Evolutionary conservation across 2,329 filamentous ascomycete genomes (phyloP), one percentile per base, ranked within the genome.

Genomic region (Cladosporium sp.): DNA sequence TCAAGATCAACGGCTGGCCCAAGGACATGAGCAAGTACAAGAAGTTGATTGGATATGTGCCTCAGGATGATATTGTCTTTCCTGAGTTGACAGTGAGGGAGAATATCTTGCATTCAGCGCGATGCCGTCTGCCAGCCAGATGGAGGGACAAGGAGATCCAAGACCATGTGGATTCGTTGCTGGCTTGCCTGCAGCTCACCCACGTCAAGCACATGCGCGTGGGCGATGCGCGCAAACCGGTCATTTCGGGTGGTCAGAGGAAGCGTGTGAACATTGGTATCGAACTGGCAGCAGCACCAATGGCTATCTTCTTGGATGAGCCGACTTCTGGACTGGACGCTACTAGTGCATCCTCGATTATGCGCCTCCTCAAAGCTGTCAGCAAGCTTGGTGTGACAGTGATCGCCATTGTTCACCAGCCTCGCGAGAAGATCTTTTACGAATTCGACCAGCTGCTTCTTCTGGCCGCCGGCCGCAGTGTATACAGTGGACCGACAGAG

Each of bases 41-140:
- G 63, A 80, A 82, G 60, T 68, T 82, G 51, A 80, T 83, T 20
- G 80, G 80, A 18, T 83, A 82, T 53, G 80, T 84, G 3, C 80
- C 80, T 1, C 80, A 84, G 57, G 78, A 83, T 54, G 81, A 83
- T 60, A 73, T 83, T 20, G 73, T 83, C 3, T 69, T 82, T 8
- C 76, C 79, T 0, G 78, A 84, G 59, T 64, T 84, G 40, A 84
- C 80, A 0, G 80, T 84, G 4, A 74, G 75, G 44, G 81, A 84
- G 61, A 84, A 83, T 52, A 81, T 84, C 37, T 66, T 82, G 4
- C 79, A 83, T 54, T 81, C 79, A 0, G 80, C 79, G 13, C 71
- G 74, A 12, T 71, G 81, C 29, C 73, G 78, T 13, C 66, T 83
- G 12, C 78, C 80, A 0, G 66, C 72, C 2, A 73, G 68, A 4